Evolutionary conservation across 2,329 filamentous ascomycete species (phyloP), one percentile per base, ranked within the genome.

Genomic region (Rugonectria rugulosa): DNA sequence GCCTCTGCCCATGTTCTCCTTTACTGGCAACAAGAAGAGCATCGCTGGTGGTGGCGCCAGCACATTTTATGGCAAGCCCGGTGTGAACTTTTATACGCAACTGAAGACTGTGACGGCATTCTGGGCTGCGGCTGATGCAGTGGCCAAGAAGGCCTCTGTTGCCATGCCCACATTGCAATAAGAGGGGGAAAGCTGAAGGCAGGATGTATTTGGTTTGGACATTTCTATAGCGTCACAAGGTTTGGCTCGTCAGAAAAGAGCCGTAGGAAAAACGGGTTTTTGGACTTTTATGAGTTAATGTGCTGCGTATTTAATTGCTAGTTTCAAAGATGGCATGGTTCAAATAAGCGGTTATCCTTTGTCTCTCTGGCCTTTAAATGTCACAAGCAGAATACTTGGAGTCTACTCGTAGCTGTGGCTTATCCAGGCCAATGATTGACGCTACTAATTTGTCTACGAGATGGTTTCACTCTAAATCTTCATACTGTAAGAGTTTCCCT

Each of bases 41-140:
- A 82, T 98, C 53, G 95, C 95, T 1, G 95, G 94, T 50, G 93
- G 93, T 47, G 94, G 95, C 58, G 90, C 91, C 31, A 96, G 86
- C 78, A 96, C 92, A 14, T 98, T 99, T 74, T 99, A 99, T 77
- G 95, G 95, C 64, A 90, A 91, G 76, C 91, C 92, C 1, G 95
- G 94, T 20, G 77, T 99, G 72, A 88, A 90, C 72, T 99, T 99
- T 73, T 98, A 96, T 77, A 99, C 95, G 3, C 95, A 98, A 79
- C 85, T 90, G 71, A 98, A 99, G 90, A 99, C 95, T 3, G 95
- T 99, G 43, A 99, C 95, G 48, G 89, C 91, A 64, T 78, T 96
- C 72, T 99, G 95, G 95, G 86, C 87, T 70, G 87, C 84, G 58
- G 87, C 93, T 69, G 93, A 97, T 77, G 93, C 92, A 1, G 84